phyloP scores from a whole-genome alignment of 2,329 filamentous ascomycete species.

The Cercospora sesami region DNA sequence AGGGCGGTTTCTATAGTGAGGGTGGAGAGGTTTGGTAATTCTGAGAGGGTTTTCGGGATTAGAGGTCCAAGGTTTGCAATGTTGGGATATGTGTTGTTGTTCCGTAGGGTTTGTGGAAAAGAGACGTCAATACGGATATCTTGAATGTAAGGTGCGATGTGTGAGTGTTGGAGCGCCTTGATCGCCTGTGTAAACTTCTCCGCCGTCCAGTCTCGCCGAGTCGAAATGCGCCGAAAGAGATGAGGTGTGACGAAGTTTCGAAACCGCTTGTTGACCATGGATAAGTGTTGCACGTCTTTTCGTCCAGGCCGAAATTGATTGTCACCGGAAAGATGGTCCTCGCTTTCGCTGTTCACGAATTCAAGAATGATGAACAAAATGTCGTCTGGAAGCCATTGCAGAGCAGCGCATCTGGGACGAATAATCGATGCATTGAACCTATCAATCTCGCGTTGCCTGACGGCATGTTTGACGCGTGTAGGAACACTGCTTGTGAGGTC shows the following conservation, averaged over 20 bases:
- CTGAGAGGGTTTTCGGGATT: background rate
- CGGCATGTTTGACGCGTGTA: background rate
- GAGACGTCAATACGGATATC: background rate
- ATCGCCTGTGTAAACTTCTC: background rate
- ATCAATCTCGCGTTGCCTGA: background rate
- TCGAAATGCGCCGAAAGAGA: background rate
- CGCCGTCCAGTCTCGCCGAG: background rate
- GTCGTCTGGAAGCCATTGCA: background rate
- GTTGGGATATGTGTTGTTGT: background rate
- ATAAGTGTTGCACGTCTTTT: background rate
- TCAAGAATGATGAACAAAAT: background rate
- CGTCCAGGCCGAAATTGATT: background rate
- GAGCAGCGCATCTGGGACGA: background rate
- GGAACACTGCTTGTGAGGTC: background rate
- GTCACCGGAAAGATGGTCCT: background rate
- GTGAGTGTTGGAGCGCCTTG: background rate
- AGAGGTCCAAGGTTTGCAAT: background rate
- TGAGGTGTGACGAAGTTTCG: background rate
- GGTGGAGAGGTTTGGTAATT: background rate
- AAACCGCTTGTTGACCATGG: background rate
- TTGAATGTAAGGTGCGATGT: background rate
- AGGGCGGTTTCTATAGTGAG: background rate
- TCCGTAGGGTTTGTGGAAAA: background rate
- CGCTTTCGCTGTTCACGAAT: background rate
- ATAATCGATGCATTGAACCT: background rate